Base-by-base conservation (phyloP, 257 asterid genomes). In the Rhazya stricta region DNA sequence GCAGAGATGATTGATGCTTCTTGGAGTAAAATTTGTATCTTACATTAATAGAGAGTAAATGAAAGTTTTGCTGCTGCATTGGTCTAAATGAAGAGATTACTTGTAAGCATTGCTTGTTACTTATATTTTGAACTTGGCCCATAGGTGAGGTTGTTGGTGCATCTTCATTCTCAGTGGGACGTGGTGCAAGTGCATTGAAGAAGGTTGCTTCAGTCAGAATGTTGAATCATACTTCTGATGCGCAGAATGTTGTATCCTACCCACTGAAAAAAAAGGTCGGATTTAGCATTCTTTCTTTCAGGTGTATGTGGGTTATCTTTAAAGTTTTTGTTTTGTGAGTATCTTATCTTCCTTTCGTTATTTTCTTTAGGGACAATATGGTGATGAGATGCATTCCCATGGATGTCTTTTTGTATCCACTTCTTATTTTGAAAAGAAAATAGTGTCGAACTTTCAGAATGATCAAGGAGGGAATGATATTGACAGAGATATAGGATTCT, bases 111-210 rank as follows among this genome's bases (percentile, higher is more conserved):
- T 46, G 21, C 18, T 9, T 67, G 39, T 32, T 54, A 74, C 86
- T 82, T 67, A 84, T 79, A 53, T 73, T 73, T 83, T 77, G 72
- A 78, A 76, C 70, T 71, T 77, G 84, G 75, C 70, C 62, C 51
- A 36, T 77, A 95, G 99, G 98, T 42, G 98, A 95, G 90, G 96
- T 95, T 78, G 94, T 92, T 57, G 99, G 99, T 46, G 88, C 97
- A n/a, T 91, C 96, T 79, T 92, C 97, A 45, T 87, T 95, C 77
- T 83, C 96, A 8, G 88, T 95, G 71, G 97, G 94, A 75, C 95
- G 82, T 74, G 91, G 94, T 63, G 69, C 86, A 42, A 79, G 85
- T 86, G 69, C 82, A 61, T 76, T 91, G 85, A 92, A 85, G 85
- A 95, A 91, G 89, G 84, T 89, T 80, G 83, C 98, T 82, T 95